Conservation (phyloP, 352 stramenopile species). For the Blastocystis sp. region DNA sequence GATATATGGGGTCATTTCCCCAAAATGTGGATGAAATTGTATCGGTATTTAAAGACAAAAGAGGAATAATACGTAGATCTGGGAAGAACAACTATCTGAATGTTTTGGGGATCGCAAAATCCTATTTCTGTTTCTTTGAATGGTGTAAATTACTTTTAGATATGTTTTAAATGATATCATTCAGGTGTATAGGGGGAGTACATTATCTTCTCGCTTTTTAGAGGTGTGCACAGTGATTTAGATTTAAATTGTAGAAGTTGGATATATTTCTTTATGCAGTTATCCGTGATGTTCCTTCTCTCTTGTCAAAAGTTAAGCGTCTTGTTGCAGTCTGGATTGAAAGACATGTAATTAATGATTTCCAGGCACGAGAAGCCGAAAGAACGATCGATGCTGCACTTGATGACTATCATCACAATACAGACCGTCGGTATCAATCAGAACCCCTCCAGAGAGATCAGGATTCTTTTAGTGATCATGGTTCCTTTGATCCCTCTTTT, state of each 20-base stretch:
- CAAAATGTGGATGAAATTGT: slow-evolving; percentile 20
- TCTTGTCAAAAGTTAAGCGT: background rate
- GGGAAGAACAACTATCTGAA: slow-evolving; percentile 11
- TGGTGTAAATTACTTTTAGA: background rate
- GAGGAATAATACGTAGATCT: background rate
- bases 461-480: background rate
- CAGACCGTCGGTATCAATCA: background rate
- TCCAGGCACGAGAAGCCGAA: background rate
- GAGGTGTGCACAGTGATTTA: background rate
- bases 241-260: background rate
- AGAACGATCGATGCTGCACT: background rate
- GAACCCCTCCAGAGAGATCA: background rate
- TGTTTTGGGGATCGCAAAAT: slow-evolving; percentile 2
- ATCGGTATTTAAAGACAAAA: background rate
- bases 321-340: background rate
- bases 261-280: background rate
- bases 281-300: slow-evolving; percentile 16
- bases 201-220: background rate
- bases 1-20: background rate
- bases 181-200: background rate
- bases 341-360: background rate
- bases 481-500: background rate
- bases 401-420: background rate
- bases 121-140: background rate
- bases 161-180: slow-evolving; percentile 40